These are phyloP conservation scores for Helotiales sp. DNA, from an alignment of 2,329 filamentous ascomycete genomes.

Conservation along the genomic window DNA sequence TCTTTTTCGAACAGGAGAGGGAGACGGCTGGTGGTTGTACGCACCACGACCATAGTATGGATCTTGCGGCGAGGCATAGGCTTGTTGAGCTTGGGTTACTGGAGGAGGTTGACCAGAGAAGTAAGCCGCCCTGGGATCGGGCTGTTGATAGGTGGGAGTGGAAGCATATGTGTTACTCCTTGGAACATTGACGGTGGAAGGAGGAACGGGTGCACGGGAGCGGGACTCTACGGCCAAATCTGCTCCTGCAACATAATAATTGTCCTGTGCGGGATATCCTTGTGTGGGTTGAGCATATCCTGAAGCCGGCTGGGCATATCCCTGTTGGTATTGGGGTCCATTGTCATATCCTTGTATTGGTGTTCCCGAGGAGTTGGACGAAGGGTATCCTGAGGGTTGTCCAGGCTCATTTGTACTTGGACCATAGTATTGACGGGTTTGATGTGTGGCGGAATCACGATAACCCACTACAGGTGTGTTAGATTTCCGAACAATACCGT, in stretches of 20 bases:
- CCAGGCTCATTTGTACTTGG: slow-evolving; percentile 34
- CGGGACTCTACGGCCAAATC: slow-evolving; percentile 24
- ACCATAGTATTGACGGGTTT: slow-evolving; percentile 37
- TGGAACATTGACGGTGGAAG: slow-evolving; percentile 19
- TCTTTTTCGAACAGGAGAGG: slow-evolving; percentile 21
- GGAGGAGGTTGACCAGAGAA: slow-evolving; percentile 27
- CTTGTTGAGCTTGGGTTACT: slow-evolving; percentile 38
- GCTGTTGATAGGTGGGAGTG: slow-evolving; percentile 21
- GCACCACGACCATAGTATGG: slow-evolving; percentile 61
- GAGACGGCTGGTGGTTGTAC: slow-evolving; percentile 41
- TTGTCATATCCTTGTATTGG: slow-evolving; percentile 30
- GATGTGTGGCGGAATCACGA: slow-evolving; percentile 36
- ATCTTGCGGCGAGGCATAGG: slow-evolving; percentile 44
- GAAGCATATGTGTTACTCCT: slow-evolving; percentile 23
- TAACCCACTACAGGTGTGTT: slow-evolving; percentile 38
- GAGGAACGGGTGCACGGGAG: slow-evolving; percentile 18
- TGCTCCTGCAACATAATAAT: slow-evolving; percentile 33
- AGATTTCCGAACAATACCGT: slow-evolving; percentile 36
- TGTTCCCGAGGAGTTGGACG: slow-evolving; percentile 16
- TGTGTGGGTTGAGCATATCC: slow-evolving; percentile 26
- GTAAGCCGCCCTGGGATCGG: slow-evolving; percentile 18
- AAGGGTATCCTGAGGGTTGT: slow-evolving; percentile 24
- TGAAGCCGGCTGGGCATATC: slow-evolving; percentile 26
- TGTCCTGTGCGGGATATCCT: slow-evolving; percentile 28
- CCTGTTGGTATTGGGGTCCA: slow-evolving; percentile 22